These are phyloP conservation scores for Juncus inflexus DNA, from an alignment of 176 grass and related monocot species.

Conservation along the genomic window DNA sequence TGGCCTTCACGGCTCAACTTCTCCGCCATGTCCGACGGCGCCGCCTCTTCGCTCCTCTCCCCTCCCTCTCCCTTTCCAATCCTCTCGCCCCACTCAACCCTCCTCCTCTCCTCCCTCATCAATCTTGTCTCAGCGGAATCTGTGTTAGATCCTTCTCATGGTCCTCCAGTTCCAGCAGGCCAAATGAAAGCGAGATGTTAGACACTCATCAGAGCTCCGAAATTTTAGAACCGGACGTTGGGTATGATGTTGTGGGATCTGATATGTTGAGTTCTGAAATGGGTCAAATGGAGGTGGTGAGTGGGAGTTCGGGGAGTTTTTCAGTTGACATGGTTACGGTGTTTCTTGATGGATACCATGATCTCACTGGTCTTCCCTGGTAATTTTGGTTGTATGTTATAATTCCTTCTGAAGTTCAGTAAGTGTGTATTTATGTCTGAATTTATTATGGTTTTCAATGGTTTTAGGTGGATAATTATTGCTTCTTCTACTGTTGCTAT, in stretches of 20 bases:
- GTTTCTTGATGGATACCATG: constrained; percentile 57
- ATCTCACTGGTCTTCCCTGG: constrained; percentile 78
- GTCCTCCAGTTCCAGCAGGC: constrained; percentile 14
- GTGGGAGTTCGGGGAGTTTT: constrained; percentile 28
- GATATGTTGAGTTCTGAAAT: constrained; percentile 7
- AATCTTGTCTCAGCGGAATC: not conserved
- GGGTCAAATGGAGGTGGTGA: constrained; percentile 11
- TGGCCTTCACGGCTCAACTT: constrained; percentile 6
- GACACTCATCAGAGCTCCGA: not conserved
- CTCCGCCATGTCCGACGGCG: constrained; percentile 16
- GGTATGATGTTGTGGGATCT: not conserved
- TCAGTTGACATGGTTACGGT: constrained; percentile 20
- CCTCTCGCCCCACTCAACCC: not conserved
- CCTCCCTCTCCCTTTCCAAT: not conserved
- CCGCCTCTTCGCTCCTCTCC: constrained; percentile 13
- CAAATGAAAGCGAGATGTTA: not conserved
- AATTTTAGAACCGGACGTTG: constrained; percentile 10
- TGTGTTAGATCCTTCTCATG: constrained; percentile 3
- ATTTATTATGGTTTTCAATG: not conserved
- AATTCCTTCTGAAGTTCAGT: not conserved
- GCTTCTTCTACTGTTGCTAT: constrained; percentile 73
- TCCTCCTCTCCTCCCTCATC: not conserved
- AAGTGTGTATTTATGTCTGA: not conserved
- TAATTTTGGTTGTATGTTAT: constrained; percentile 20
- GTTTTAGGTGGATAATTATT: constrained; percentile 79